Evolutionary conservation across 2,329 filamentous ascomycete genomes (phyloP), one percentile per base, ranked within the genome.

Genomic region (Elsinoe fawcettii): DNA sequence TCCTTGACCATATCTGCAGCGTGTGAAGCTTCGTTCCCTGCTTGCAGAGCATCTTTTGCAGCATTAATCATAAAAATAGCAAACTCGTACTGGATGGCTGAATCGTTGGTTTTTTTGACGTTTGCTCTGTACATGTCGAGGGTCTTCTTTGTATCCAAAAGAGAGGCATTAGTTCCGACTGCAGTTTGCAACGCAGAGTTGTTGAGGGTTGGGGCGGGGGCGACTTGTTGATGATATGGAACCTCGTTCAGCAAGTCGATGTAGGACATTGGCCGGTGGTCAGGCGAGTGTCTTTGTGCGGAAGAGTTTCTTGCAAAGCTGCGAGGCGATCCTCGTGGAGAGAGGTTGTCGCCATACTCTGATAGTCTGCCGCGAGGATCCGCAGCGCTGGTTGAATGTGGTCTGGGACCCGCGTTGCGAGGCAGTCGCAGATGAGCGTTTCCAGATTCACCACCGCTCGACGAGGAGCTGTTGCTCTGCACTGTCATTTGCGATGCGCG

Each of bases 61-160:
- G 90, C 86, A 47, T 91, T 88, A 63, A 97, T 86, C 76, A 99
- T 84, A 70, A 95, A 96, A 36, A 97, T 82, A 1, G 93, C 93
- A 73, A 99, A 97, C 27, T 95, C 93, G 71, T 97, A 97, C 71
- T 96, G 90, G 32, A 95, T 88, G 3, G 87, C 85, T 14, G 86
- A 80, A 70, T 96, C 90, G 61, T 87, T 93, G 2, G 93, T 95
- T 76, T 99, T 99, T 75, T 96, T 97, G 59, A 96, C 89, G 67
- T 97, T 99, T 57, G 87, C 86, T 44, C 92, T 83, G 71, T 99
- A 99, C 92, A 97, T 96, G 57, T 97, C 91, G 51, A 99, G 81
- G 1, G 93, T 99, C 74, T 97, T 91, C 68, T 92, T 88, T 32
- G 89, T 86, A 66, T 90, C 91, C 27, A 99, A 80, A 11, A 99